Base-by-base conservation (phyloP, 2,329 filamentous ascomycete genomes). In the Fusarium acutatum region DNA sequence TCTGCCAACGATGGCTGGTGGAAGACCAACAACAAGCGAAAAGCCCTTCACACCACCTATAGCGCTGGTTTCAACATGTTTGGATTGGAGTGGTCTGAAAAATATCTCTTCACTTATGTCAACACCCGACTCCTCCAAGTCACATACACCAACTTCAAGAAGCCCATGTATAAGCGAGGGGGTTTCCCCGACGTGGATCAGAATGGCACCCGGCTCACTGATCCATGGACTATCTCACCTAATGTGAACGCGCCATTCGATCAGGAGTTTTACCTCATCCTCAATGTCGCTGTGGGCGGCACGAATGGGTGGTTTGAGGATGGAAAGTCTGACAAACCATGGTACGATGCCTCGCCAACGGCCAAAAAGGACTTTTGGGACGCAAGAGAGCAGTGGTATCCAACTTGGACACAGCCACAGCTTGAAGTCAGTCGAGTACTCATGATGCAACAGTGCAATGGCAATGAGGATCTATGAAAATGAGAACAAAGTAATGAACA, bases 261-360 rank as follows among this genome's bases (percentile, higher is more conserved):
- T 78, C 87, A 93, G 73, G 83, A 88, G 22, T 95, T 95, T 78
- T 95, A 93, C 77, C 87, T 96, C 50, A 92, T 95, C 74, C 80
- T 96, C 64, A 94, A 94, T 78, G 85, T 95, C 7, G 93, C 90
- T 17, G 93, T 95, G 13, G 93, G 93, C 35, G 90, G 90, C 56
- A 94, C 91, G 28, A 95, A 95, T 74, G 94, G 94, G 41, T 97
- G 93, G 93, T 97, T 96, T 79, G 85, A 92, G 78, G 93, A 97
- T 80, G 90, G 91, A 26, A 84, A 87, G 74, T 87, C 86, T 46
- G 88, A 87, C 37, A 97, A 97, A 86, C 94, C 94, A 3, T 97
- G 94, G 94, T 86, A 94, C 37, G 92, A 96, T 79, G 84, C 81
- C 22, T 91, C 89, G 58, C 81, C 86, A 4, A 91, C 88, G 17